Percentiles rank a stretch among this genome's conserved stretches.
Conservation (phyloP, 2,329 filamentous ascomycete genomes). For the Scedosporium dehoogii region DNA sequence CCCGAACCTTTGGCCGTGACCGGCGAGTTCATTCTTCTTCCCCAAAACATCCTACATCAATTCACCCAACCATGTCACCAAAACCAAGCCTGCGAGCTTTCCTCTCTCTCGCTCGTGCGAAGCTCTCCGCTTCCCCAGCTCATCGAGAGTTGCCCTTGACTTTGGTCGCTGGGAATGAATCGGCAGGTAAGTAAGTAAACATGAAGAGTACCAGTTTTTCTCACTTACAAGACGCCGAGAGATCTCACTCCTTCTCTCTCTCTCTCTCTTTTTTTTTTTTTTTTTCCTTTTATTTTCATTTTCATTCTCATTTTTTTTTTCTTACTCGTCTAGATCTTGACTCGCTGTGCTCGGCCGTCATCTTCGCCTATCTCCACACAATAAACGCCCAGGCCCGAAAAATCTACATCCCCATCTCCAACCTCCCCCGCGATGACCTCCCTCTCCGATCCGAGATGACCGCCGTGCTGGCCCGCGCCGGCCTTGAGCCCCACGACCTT, state of each 20-base stretch:
- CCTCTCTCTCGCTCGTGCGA: conserved; percentile 67
- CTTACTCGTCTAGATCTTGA: conserved; percentile 53
- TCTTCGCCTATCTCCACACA: conserved; percentile 65
- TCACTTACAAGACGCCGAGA: neutral
- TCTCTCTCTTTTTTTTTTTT: neutral
- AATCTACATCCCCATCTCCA: conserved; percentile 63
- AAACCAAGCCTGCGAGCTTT: conserved; percentile 37
- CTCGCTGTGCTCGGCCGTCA: conserved; percentile 63
- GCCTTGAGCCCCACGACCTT: conserved; percentile 49
- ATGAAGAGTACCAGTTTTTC: neutral
- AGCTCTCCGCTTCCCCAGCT: conserved; percentile 45
- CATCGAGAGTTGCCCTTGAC: conserved; percentile 38
- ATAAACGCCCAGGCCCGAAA: conserved; percentile 38
- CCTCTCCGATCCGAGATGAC: conserved; percentile 62
- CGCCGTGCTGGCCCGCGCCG: conserved; percentile 52
- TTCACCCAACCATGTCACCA: conserved; percentile 16
- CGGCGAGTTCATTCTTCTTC: neutral
- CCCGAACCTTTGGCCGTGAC: no score
- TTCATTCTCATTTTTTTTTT: conserved; percentile 11
- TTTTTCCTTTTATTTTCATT: neutral
- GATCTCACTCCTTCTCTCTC: neutral
- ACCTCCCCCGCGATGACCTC: conserved; percentile 59
- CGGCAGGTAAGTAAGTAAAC: conserved; percentile 44
- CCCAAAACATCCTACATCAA: neutral
- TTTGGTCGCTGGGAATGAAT: conserved; percentile 59